Conservation (phyloP, 1,139 yeast genomes). For the Kodamaea fungicola region DNA sequence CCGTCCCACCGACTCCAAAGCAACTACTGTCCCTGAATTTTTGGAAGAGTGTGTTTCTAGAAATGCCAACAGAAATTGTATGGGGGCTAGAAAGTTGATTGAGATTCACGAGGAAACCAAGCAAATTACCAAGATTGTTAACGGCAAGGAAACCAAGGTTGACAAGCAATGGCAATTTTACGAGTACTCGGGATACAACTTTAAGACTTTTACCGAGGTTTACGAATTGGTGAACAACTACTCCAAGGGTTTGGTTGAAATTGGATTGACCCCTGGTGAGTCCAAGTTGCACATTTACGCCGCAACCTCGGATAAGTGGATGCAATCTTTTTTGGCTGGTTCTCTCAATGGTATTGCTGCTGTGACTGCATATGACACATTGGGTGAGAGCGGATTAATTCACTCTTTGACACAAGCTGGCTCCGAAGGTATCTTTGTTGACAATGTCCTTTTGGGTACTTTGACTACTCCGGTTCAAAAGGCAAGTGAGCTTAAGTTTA, state of each 20-base stretch:
- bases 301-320: conserved; percentile 81
- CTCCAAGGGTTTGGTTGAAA: conserved; percentile 71
- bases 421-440: conserved; percentile 77
- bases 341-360: conserved; percentile 76
- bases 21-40: conserved; percentile 69
- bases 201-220: conserved; percentile 60
- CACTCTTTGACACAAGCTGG: conserved; percentile 83
- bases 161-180: conserved; percentile 87
- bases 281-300: conserved; percentile 83
- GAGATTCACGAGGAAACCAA: conserved; percentile 78
- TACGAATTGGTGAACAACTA: conserved; percentile 45
- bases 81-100: conserved; percentile 78
- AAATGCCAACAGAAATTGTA: conserved; percentile 52
- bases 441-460: conserved; percentile 64
- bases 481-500: conserved; percentile 58
- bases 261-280: conserved; percentile 70
- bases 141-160: conserved; percentile 68
- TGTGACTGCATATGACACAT: conserved; percentile 95
- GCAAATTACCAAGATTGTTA: conserved; percentile 67
- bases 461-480: conserved; percentile 69
- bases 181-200: conserved; percentile 73
- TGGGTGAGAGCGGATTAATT: conserved; percentile 88
- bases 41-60: conserved; percentile 60
- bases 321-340: conserved; percentile 80
- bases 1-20: conserved; percentile 59